A percentile compares a stretch with the other conserved stretches of the same genome.
Conservation (phyloP, 2,329 filamentous ascomycete species). For the Fusarium scirpi region DNA sequence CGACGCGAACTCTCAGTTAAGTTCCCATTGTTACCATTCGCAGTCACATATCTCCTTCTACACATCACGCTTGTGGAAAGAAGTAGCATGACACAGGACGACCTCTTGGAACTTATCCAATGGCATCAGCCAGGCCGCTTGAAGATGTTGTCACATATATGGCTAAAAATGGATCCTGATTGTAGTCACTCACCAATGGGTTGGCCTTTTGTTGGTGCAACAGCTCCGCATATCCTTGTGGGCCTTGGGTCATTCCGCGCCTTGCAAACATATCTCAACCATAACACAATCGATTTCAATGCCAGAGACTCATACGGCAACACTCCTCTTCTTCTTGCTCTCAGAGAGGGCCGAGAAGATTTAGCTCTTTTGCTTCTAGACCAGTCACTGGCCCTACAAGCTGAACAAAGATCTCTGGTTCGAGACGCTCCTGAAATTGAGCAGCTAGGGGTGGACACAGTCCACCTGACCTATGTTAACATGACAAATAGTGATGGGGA, state of each 20-base stretch:
- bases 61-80: neutral
- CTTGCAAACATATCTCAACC: rapidly evolving
- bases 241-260: neutral
- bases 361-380: neutral
- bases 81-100: rapidly evolving
- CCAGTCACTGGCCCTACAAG: neutral
- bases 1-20: rapidly evolving
- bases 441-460: rapidly evolving
- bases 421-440: rapidly evolving
- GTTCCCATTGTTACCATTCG: neutral
- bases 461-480: neutral
- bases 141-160: rapidly evolving
- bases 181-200: neutral
- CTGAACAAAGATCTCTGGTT: rapidly evolving
- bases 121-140: rapidly evolving
- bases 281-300: rapidly evolving
- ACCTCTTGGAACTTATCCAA: neutral
- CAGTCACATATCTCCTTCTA: rapidly evolving
- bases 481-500: rapidly evolving
- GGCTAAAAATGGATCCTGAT: neutral
- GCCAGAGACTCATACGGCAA: rapidly evolving
- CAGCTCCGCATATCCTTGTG: rapidly evolving
- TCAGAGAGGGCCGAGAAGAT: rapidly evolving
- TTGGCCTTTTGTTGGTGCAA: rapidly evolving
- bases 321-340: neutral